These are phyloP conservation scores for Sanghuangporus baumii DNA, from an alignment of 1,284 basidiomycete species.

Conservation along the genomic window DNA sequence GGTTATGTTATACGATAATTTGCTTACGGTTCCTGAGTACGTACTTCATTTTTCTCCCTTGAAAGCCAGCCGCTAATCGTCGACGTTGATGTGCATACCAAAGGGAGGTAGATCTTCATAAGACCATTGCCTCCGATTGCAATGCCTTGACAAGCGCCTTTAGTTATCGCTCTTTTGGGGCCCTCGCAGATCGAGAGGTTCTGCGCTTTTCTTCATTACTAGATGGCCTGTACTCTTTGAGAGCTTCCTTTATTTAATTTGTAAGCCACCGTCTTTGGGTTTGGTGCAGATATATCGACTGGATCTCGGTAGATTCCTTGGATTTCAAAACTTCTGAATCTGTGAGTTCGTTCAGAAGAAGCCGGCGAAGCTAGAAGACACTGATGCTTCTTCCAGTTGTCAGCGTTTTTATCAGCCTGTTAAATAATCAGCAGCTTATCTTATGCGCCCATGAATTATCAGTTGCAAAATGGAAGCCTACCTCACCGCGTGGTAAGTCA, in stretches of 20 bases:
- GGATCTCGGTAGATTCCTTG: not conserved
- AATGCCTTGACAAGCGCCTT: too few species aligned
- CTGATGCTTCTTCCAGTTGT: not conserved
- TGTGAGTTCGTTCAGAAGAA: not conserved
- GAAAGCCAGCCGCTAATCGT: not conserved
- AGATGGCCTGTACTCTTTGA: slow-evolving; percentile 11
- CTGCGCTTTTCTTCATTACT: slow-evolving; percentile 11
- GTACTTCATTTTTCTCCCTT: not conserved
- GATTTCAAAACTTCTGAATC: not conserved
- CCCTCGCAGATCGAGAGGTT: slow-evolving; percentile 1
- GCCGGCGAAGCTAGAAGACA: not conserved
- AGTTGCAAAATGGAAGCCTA: slow-evolving; percentile 12
- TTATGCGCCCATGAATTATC: not conserved
- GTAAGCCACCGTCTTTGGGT: not conserved
- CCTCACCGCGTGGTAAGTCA: slow-evolving; percentile 7
- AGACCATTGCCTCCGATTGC: too few species aligned
- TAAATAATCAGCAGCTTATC: not conserved
- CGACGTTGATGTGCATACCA: not conserved
- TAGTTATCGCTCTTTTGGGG: slow-evolving; percentile 9
- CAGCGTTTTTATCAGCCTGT: not conserved
- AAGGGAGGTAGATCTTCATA: slow-evolving; percentile 2
- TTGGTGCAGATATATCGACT: not conserved
- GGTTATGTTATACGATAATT: slow-evolving; percentile 12
- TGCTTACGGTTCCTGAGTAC: slow-evolving; percentile 4
- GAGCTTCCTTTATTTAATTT: slow-evolving; percentile 8